These are phyloP conservation scores for Exutisphaerella laricina DNA, from an alignment of 2,329 filamentous ascomycete genomes.

Conservation along the genomic window DNA sequence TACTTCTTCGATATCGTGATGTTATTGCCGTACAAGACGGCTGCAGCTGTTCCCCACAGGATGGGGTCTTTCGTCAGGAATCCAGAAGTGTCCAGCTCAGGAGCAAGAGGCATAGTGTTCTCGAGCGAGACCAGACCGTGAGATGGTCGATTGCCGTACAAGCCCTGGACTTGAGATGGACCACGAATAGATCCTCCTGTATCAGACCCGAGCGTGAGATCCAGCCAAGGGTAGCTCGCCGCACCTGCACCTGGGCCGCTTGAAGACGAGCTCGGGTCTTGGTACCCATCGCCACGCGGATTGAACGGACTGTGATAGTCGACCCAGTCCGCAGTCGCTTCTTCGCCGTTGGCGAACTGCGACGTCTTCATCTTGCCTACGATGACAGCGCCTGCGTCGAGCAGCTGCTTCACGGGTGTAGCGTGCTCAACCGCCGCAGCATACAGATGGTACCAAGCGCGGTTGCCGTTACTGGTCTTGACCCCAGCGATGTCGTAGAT, in stretches of 20 bases:
- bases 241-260: conserved; percentile 43
- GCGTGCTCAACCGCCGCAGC: conserved; percentile 44
- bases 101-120: conserved; percentile 43
- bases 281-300: conserved; percentile 16
- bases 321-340: conserved; percentile 47
- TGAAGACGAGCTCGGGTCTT: conserved; percentile 39
- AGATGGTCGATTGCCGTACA: conserved; percentile 48
- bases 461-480: conserved; percentile 52
- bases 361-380: conserved; percentile 43
- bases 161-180: conserved; percentile 45
- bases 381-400: conserved; percentile 54
- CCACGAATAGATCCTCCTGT: conserved; percentile 48
- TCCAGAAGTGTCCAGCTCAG: conserved; percentile 45
- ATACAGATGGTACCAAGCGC: conserved; percentile 54
- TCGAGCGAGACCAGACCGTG: conserved; percentile 44
- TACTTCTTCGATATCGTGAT: conserved; percentile 40
- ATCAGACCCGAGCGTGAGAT: conserved; percentile 47
- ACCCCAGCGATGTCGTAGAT: conserved; percentile 56
- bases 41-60: conserved; percentile 40
- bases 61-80: conserved; percentile 43
- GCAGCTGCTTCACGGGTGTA: conserved; percentile 48
- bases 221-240: conserved; percentile 45
- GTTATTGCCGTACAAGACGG: conserved; percentile 43
- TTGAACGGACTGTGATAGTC: conserved; percentile 41
- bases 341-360: conserved; percentile 41